phyloP scores from a whole-genome alignment of 2,329 filamentous ascomycete species.

The Magnaporthiopsis incrustans region DNA sequence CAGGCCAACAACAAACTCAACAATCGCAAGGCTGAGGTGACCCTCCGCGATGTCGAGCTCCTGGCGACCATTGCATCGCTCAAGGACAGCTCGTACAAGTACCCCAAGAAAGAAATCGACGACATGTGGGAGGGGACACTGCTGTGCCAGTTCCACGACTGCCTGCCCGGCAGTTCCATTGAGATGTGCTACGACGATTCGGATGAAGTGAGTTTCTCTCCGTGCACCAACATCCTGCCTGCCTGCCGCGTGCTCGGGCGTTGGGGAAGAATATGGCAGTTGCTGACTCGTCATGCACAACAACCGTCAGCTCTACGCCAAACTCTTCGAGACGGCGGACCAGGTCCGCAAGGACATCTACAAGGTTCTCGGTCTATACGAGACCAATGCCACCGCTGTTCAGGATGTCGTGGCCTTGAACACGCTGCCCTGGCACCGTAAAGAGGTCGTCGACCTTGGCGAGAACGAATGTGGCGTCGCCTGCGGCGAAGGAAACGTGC shows the following conservation, averaged over 20 bases:
- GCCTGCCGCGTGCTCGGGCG: background rate
- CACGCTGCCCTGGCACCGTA: conserved; percentile 78
- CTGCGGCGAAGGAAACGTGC: conserved; percentile 45
- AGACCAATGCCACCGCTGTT: conserved; percentile 19
- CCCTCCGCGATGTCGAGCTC: conserved; percentile 82
- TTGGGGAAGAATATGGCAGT: background rate
- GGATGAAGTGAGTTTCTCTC: conserved; percentile 49
- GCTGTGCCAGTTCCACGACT: conserved; percentile 96
- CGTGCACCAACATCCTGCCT: background rate
- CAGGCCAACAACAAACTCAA: conserved; percentile 96
- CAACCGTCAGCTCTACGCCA: conserved; percentile 58
- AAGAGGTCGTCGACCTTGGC: conserved; percentile 62
- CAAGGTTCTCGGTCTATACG: conserved; percentile 52
- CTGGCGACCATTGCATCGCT: conserved; percentile 80
- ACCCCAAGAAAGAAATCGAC: conserved; percentile 90
- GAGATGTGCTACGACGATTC: conserved; percentile 99
- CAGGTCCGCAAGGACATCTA: conserved; percentile 64
- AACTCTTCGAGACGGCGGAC: conserved; percentile 71
- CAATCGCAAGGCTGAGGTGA: conserved; percentile 77
- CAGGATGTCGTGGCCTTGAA: conserved; percentile 55
- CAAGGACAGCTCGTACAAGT: conserved; percentile 65
- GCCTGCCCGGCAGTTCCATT: conserved; percentile 87
- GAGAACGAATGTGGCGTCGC: conserved; percentile 44
- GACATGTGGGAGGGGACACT: conserved; percentile 90
- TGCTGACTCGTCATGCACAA: conserved; percentile 16